Evolutionary conservation across 805 yeast genomes (phyloP), one percentile per base, ranked within the genome.

Genomic region (Tetrapisispora fleetii): DNA sequence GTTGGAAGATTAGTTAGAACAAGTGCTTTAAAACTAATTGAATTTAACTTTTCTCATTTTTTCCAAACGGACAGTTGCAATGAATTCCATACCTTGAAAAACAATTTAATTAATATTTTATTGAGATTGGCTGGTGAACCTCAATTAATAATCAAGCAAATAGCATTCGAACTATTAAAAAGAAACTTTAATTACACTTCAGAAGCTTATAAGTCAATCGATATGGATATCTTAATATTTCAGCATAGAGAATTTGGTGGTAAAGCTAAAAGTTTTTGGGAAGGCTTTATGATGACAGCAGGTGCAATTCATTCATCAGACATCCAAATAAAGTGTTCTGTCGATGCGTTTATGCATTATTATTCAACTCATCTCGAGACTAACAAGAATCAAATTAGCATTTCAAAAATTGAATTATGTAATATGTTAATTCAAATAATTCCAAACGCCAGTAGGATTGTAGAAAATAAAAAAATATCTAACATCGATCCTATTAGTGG

Each of bases 1-100:
- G 90, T 89, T n/a, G 98, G 98, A 2, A 78, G 86, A 43, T 75
- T 79, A 56, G 76, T 88, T 1, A 68, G 98, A 43, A 53, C 60
- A 1, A 73, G 81, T 0, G 69, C 81, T 3, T 43, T 45, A 0
- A 24, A 27, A 18, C 57, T 64, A 37, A 40, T 41, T 22, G 40
- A 19, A 13, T 48, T 43, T 36, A 47, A 50, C 24, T 32, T 19
- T 14, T 38, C 37, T 1, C 30, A 49, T 4, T 53, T 55, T 37
- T 42, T 45, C 11, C 18, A 30, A 5, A 6, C 24, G 4, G 8
- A 3, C 2, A 35, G 28, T 28, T 4, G 9, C 5, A 8, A 17
- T 24, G 22, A 24, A 27, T 5, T 16, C 5, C 2, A n/a, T 24
- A 10, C 3, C 2, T 11, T n/a, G 2, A 32, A 17, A 32, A 22